Conservation (phyloP, 768 basidiomycete genomes). For the Xanthoconium purpureum region DNA sequence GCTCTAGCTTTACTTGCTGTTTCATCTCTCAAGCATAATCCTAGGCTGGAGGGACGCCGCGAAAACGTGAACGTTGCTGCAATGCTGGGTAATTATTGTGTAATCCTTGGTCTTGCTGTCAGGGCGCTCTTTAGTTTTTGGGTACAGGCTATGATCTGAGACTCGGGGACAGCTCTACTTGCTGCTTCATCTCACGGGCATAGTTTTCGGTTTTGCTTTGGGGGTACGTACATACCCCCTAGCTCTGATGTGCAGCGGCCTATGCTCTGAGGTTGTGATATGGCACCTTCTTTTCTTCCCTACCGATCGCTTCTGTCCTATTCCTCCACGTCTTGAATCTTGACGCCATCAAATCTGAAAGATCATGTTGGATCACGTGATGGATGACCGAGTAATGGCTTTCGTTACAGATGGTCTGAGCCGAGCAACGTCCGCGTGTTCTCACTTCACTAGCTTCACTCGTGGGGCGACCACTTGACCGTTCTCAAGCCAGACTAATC, state of each 20-base stretch:
- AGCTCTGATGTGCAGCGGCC: no score
- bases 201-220: no score
- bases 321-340: no score
- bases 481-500: neutral
- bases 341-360: neutral
- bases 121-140: slow-evolving; percentile 81
- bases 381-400: slow-evolving; percentile 22
- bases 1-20: slow-evolving; percentile 80
- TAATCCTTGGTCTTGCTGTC: slow-evolving; percentile 69
- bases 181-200: no score
- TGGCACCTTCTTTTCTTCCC: no score
- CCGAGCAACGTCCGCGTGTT: neutral
- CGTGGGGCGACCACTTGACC: neutral
- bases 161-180: no score
- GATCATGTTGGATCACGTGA: neutral
- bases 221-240: no score
- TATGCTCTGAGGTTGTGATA: no score
- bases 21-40: slow-evolving; percentile 44
- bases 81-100: slow-evolving; percentile 71
- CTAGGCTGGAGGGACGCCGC: slow-evolving; percentile 57
- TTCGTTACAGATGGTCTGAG: no score
- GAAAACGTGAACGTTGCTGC: slow-evolving; percentile 88
- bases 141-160: slow-evolving; percentile 53
- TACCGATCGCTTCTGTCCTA: no score
- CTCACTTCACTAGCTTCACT: no score